Base-by-base conservation (phyloP, 2,329 filamentous ascomycete species). In the Hymenoscyphus linearis region DNA sequence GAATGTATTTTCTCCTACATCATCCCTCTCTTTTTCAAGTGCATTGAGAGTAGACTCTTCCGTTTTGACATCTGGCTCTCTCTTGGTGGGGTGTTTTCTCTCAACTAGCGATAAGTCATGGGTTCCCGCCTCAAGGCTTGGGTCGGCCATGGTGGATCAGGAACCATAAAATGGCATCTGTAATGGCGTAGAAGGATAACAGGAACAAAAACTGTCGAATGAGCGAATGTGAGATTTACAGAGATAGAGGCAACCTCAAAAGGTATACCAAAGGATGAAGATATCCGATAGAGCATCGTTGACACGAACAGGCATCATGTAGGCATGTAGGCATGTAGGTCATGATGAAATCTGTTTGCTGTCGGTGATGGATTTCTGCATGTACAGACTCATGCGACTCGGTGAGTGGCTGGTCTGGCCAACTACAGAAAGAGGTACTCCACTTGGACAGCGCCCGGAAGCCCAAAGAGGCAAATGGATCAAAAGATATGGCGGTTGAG, bases 31-130 rank as follows among this genome's bases (percentile, higher is more conserved):
- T 12, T 47, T 12, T 47, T 22, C 40, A 12, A 47, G 18, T 22
- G 40, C 40, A 22, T 57, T 47, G 9, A 65, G 66, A 16, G 37
- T 52, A 40, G 50, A n/a, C 18, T 52, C 52, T 52, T 52, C 22
- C n/a, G 40, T 25, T 13, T 27, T 12, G 2, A 13, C 50, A 31
- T 52, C 6, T 14, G 18, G n/a, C 16, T n/a, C 37, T 40, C n/a
- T 12, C n/a, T 47, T 47, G 6, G 7, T 22, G n/a, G 18, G 22
- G n/a, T 9, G n/a, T 12, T 40, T 40, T 16, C n/a, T n/a, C 37
- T 47, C 40, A 47, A 22, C 18, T 12, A 18, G 14, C n/a, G 40
- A 10, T 7, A 10, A 47, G 6, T n/a, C 10, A 6, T 25, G 12
- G 40, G 22, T 47, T 22, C 18, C 40, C 40, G 40, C 40, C 40